phyloP scores from a whole-genome alignment of 169 alveolate genomes.

The Hammondia hammondi region DNA sequence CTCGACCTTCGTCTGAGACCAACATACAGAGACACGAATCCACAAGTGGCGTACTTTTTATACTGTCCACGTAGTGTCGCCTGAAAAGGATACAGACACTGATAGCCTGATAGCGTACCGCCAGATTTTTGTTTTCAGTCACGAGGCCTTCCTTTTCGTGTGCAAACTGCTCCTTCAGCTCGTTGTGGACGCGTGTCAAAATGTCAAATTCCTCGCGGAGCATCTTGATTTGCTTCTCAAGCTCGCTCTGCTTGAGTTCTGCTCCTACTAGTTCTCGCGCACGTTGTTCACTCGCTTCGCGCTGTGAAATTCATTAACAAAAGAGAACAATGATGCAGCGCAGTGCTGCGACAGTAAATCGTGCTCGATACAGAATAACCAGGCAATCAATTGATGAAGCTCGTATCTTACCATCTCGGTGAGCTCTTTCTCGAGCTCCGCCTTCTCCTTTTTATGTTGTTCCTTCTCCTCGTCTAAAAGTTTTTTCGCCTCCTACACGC shows the following conservation, averaged over 20 bases:
- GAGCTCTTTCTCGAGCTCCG: slow-evolving; percentile 9
- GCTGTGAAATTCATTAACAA: neutral
- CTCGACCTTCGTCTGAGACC: neutral
- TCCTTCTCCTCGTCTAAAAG: neutral
- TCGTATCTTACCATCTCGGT: neutral
- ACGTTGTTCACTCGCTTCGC: slow-evolving; percentile 31
- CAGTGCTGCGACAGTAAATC: too few relatives aligned
- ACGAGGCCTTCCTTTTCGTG: slow-evolving; percentile 19
- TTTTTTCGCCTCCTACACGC: slow-evolving; percentile 8
- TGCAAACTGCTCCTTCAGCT: slow-evolving; percentile 6
- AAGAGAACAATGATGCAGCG: too few relatives aligned
- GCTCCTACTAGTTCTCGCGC: slow-evolving; percentile 9
- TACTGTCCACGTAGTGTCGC: too few relatives aligned
- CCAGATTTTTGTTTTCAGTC: neutral
- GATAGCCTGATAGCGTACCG: neutral
- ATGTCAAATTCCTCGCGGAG: slow-evolving; percentile 40
- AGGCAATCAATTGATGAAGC: too few relatives aligned
- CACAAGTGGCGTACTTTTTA: neutral
- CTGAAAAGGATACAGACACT: too few relatives aligned
- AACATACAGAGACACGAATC: neutral
- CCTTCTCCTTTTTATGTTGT: neutral
- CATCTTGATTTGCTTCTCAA: slow-evolving; percentile 23
- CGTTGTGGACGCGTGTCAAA: slow-evolving; percentile 27
- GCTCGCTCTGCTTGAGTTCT: slow-evolving; percentile 10
- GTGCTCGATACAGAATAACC: too few relatives aligned